Percentiles rank a stretch among this genome's conserved stretches.
Conservation (phyloP, 345 rosid species). For the Bruguiera parviflora region DNA sequence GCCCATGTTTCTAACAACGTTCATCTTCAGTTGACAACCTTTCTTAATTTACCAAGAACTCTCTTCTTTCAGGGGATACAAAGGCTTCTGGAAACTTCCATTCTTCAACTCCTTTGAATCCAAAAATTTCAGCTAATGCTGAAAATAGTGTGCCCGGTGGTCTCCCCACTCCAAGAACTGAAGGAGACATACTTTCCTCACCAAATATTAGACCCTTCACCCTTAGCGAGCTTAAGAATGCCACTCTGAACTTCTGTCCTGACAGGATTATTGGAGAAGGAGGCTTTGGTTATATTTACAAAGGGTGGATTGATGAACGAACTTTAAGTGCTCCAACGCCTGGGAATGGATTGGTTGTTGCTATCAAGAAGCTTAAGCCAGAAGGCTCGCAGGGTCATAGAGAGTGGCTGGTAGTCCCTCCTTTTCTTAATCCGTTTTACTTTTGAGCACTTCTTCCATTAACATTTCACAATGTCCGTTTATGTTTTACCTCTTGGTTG, state of each 20-base stretch:
- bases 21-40: no score
- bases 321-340: conserved; percentile 63
- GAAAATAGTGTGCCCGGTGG: conserved; percentile 20
- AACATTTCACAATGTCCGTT: background rate
- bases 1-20: no score
- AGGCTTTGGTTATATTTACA: conserved; percentile 87
- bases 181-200: conserved; percentile 90
- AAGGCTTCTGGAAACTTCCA: no score
- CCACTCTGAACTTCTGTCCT: conserved; percentile 83
- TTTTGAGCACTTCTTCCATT: no score
- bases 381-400: conserved; percentile 98
- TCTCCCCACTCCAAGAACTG: conserved; percentile 77
- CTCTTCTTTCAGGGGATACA: no score
- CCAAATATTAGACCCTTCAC: conserved; percentile 78
- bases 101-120: no score
- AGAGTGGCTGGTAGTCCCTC: conserved; percentile 79
- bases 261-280: conserved; percentile 94
- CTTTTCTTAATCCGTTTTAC: background rate
- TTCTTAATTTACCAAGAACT: no score
- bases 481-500: conserved; percentile 25
- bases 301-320: conserved; percentile 92
- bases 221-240: conserved; percentile 70
- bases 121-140: no score
- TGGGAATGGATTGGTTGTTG: conserved; percentile 86
- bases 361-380: conserved; percentile 88